Base-by-base conservation (phyloP, 228 moss, liverwort and hornwort genomes). In the Sphagnum magellanicum region DNA sequence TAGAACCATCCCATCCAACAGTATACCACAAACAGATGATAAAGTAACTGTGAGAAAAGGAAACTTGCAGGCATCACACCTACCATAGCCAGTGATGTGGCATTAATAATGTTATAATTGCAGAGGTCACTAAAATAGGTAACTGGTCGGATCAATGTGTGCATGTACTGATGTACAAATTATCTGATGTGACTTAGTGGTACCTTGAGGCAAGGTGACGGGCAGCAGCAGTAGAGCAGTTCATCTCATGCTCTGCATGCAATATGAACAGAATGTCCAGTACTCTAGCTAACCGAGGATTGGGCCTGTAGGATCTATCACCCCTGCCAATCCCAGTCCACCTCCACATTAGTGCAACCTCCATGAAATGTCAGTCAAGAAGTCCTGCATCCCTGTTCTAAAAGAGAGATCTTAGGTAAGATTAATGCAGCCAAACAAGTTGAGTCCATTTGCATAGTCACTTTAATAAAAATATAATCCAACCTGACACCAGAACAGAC, bases 171-270 rank as follows among this genome's bases (percentile, higher is more conserved):
- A 32, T 32, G 32, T 32, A 32, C 32, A 32, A 32, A 32, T 55
- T 55, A 2, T 55, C 55, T 63, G 63, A 16, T 63, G 63, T 8
- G 63, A 63, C 8, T 16, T 17, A 17, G 17, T 2, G 32, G 13
- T 77, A 79, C 96, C 96, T 97, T 48, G 93, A 97, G 77, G 91
- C 89, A 74, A 93, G 87, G 80, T 97, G 97, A 68, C 93, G 88
- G 53, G 91, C 93, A 73, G 97, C 97, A 83, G 97, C 91, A 67
- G 97, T 97, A 17, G 93, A 97, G 77, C 97, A 97, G 74, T 97
- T 97, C 93, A 93, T 97, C 79, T 97, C 97, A 74, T 97, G 97
- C 68, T 97, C 97, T 58, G 97, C 97, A 83, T 97, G 97, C 74
- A 97, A 74, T 71, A 93, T 93, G 63, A 97, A 93, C 14, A 93